These are phyloP conservation scores for Fragilariopsis cylindrus DNA, from an alignment of 108 stramenopile species.

Conservation along the genomic window DNA sequence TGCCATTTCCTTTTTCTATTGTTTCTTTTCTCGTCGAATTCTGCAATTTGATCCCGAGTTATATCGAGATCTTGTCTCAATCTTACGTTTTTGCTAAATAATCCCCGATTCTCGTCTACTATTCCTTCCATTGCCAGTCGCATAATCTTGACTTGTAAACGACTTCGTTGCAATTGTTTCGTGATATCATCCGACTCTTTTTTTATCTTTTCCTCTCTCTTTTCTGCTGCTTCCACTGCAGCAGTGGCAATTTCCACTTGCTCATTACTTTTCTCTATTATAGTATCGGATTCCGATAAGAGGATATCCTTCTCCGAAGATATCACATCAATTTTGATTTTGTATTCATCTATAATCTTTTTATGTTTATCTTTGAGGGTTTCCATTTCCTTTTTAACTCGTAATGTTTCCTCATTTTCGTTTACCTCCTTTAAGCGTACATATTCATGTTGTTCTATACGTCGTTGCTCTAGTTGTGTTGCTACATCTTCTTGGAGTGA, in stretches of 20 bases:
- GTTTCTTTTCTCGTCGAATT: background rate
- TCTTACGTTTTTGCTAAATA: background rate
- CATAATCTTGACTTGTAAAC: slow-evolving; percentile 4
- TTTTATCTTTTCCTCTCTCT: background rate
- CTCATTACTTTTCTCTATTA: background rate
- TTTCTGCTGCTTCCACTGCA: slow-evolving; percentile 21
- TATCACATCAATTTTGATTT: background rate
- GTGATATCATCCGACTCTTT: background rate
- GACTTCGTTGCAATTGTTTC: background rate
- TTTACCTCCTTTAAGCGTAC: too few species aligned
- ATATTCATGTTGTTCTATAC: too few species aligned
- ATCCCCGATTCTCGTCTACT: background rate
- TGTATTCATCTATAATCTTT: slow-evolving; percentile 14
- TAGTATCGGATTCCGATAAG: background rate
- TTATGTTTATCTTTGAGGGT: background rate
- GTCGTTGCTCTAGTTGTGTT: background rate
- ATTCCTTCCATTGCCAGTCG: slow-evolving; percentile 1
- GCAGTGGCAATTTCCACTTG: slow-evolving; percentile 24
- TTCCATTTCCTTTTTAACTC: too few species aligned
- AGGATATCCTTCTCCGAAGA: background rate
- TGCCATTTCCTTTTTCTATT: background rate
- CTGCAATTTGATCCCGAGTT: background rate
- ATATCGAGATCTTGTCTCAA: background rate
- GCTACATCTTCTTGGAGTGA: background rate
- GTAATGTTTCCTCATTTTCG: too few species aligned